Base-by-base conservation (phyloP, 345 rosid genomes). In the Cochlearia excelsa region DNA sequence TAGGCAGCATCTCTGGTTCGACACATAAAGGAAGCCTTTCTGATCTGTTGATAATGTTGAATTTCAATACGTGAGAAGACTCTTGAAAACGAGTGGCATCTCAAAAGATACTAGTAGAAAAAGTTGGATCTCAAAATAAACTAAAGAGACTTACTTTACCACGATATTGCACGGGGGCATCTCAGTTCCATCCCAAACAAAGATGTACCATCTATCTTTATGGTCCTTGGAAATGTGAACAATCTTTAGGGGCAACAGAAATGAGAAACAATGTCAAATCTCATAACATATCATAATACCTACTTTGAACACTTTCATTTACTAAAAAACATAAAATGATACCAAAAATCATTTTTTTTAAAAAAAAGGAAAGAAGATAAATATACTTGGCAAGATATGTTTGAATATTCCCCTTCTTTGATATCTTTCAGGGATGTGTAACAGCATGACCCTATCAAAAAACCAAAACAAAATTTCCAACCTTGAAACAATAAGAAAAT, bases 131-230 rank as follows among this genome's bases (percentile, higher is more conserved):
- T 43, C 40, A 43, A 30, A 40, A 8, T n/a, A 2, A 57, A 57
- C 9, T 37, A 29, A 1, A 16, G 2, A 61, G 3, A 53, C 68
- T 49, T 49, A 69, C 74, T 62, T 69, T 42, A 29, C 52, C 52
- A 30, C 6, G 10, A 69, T 49, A 35, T 30, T 56, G 47, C 68
- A 69, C 0, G 74, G 59, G 27, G 68, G 59, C 62, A 62, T 41
- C 40, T 62, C 63, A 62, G 68, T 62, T 63, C 74, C 68, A 56
- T 69, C 68, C 74, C 74, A 69, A 43, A 69, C 53, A 16, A 31
- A 62, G 10, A 69, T 42, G 42, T 61, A 55, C 45, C 63, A 49
- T 41, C 47, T 69, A 29, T 49, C 53, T 49, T 49, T 55, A 16
- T 55, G 33, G 3, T 28, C 63, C 42, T 69, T 69, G 29, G 30